These are phyloP conservation scores for Xylaria scruposa DNA, from an alignment of 495 filamentous ascomycete genomes.

Conservation along the genomic window DNA sequence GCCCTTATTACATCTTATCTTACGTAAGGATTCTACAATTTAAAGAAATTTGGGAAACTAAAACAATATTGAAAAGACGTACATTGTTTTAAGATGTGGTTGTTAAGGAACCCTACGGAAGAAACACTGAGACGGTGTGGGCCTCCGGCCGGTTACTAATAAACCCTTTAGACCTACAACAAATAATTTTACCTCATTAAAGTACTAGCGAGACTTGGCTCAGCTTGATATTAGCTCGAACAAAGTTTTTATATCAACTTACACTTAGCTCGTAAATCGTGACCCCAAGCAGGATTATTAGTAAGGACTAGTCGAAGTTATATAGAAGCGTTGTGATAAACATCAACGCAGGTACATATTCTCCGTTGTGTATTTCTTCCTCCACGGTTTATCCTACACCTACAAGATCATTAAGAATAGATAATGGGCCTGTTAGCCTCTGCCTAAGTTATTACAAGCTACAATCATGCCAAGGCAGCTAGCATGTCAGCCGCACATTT, in stretches of 20 bases:
- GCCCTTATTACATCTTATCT: too few relatives aligned
- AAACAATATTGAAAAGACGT: too few relatives aligned
- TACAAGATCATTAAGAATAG: not conserved
- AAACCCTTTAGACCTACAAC: too few relatives aligned
- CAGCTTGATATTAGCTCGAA: too few relatives aligned
- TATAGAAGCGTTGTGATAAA: not conserved
- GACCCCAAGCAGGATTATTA: not conserved
- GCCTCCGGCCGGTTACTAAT: too few relatives aligned
- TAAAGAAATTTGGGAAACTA: too few relatives aligned
- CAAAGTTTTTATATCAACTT: not conserved
- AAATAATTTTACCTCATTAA: too few relatives aligned
- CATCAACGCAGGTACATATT: not conserved
- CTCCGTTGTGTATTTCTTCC: not conserved
- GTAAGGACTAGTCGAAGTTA: not conserved
- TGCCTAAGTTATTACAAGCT: not conserved
- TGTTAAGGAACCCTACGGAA: too few relatives aligned
- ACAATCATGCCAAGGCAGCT: not conserved
- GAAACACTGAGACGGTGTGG: too few relatives aligned
- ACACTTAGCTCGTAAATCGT: not conserved
- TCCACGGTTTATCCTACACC: not conserved
- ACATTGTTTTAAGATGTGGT: too few relatives aligned
- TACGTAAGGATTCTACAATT: too few relatives aligned
- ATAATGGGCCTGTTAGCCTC: not conserved
- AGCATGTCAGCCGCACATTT: constrained; percentile 1
- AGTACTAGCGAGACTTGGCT: too few relatives aligned